Conservation (phyloP, 169 alveolate genomes). For the Theileria parva region DNA sequence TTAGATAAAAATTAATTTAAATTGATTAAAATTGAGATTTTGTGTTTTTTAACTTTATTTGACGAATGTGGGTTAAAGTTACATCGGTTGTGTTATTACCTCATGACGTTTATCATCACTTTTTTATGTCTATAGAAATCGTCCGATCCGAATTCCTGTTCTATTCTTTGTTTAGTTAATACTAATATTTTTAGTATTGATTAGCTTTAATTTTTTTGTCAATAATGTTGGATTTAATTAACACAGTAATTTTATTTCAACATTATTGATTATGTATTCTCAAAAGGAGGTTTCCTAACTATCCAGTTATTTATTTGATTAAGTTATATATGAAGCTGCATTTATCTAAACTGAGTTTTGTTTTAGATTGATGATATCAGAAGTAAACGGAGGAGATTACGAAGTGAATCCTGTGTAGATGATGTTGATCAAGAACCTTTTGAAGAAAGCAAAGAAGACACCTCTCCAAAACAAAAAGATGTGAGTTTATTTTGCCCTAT, state of each 20-base stretch:
- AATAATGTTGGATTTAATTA: not conserved
- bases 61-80: not conserved
- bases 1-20: not conserved
- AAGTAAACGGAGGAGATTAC: conserved; percentile 11
- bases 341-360: not conserved
- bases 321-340: not conserved
- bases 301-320: not conserved
- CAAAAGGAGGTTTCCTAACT: not conserved
- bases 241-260: not conserved
- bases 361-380: conserved; percentile 12
- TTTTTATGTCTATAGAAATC: not conserved
- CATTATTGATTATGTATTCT: conserved; percentile 9
- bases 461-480: not conserved
- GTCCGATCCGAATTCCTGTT: not conserved
- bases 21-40: not conserved
- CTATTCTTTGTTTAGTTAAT: no score
- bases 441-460: not conserved
- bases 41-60: not conserved
- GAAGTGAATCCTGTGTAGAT: not conserved
- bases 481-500: not conserved
- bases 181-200: not conserved
- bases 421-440: conserved; percentile 7
- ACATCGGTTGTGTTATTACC: not conserved
- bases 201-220: not conserved
- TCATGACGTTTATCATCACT: not conserved